phyloP scores from a whole-genome alignment of 345 rosid genomes.

The Populus nigra region DNA sequence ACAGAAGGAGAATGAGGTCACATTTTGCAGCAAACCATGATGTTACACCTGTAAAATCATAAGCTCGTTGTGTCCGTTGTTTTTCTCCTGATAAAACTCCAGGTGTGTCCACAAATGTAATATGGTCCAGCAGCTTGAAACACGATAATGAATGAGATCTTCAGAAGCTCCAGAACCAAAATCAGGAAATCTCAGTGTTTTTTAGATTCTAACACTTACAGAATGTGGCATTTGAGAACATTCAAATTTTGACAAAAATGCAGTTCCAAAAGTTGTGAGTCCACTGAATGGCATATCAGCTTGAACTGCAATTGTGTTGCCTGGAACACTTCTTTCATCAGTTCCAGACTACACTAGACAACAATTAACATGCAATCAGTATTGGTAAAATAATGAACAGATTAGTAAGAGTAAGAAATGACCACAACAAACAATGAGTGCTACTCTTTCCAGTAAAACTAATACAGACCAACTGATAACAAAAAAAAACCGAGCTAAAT shows the following conservation, averaged over 20 bases:
- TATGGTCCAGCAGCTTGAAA: conserved; percentile 79
- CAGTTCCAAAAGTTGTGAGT: conserved; percentile 84
- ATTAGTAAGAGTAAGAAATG: background rate
- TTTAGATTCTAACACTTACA: conserved; percentile 39
- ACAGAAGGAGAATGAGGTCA: conserved; percentile 89
- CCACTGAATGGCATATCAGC: conserved; percentile 98
- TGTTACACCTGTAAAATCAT: conserved; percentile 88
- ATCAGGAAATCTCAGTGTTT: background rate
- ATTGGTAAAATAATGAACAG: background rate
- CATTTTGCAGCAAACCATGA: conserved; percentile 99
- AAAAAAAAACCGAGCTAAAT: background rate
- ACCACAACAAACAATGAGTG: background rate
- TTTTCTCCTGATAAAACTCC: conserved; percentile 96
- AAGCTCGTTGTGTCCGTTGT: conserved; percentile 83
- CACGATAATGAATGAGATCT: conserved; percentile 4
- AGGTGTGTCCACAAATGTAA: conserved; percentile 90
- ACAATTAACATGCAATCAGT: conserved; percentile 9
- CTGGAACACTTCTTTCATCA: conserved; percentile 98
- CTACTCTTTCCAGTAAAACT: no score
- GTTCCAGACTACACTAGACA: conserved; percentile 60
- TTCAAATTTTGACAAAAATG: conserved; percentile 89
- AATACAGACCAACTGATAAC: background rate
- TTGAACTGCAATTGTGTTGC: conserved; percentile 89
- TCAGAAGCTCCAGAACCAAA: conserved; percentile 19
- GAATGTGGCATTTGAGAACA: conserved; percentile 98